phyloP scores from a whole-genome alignment of 805 yeast genomes.

The Pichia gijzeniarum region DNA sequence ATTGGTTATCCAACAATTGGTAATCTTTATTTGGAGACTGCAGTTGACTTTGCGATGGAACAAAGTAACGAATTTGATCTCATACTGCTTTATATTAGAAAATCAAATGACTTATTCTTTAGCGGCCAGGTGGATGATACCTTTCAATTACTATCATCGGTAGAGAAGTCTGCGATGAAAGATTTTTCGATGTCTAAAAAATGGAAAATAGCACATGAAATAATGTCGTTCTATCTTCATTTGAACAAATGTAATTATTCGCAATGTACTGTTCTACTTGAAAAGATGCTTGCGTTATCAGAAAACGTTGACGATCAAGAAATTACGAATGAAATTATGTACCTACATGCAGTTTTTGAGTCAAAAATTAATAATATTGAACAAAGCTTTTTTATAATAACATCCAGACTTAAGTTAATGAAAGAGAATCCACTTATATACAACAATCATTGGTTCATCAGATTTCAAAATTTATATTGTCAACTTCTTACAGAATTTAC shows the following conservation, averaged over 20 bases:
- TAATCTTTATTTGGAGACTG: constrained; percentile 41
- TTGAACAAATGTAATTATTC: constrained; percentile 35
- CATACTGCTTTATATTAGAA: constrained; percentile 34
- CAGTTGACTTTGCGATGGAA: constrained; percentile 34
- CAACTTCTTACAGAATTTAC: constrained; percentile 37
- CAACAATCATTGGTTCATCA: constrained; percentile 40
- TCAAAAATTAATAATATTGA: constrained; percentile 19
- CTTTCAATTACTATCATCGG: constrained; percentile 31
- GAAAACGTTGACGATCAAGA: constrained; percentile 30
- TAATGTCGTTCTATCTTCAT: constrained; percentile 34
- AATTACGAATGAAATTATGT: constrained; percentile 23
- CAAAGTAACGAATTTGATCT: constrained; percentile 33
- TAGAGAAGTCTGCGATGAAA: constrained; percentile 20
- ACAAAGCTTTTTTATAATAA: constrained; percentile 19
- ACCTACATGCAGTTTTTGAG: constrained; percentile 22
- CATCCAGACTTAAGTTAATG: constrained; percentile 19
- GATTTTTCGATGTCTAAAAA: constrained; percentile 37
- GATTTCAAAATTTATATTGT: constrained; percentile 43
- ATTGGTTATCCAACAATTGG: constrained; percentile 44
- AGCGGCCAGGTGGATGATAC: constrained; percentile 38
- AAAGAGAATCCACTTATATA: constrained; percentile 20
- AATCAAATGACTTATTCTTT: constrained; percentile 32
- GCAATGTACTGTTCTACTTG: constrained; percentile 32
- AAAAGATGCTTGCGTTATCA: constrained; percentile 26
- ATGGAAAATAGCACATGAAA: constrained; percentile 35